Percentiles rank a stretch among this genome's conserved stretches.
These are phyloP conservation scores for Pisolithus orientalis DNA, from an alignment of 768 basidiomycete species.

Conservation along the genomic window DNA sequence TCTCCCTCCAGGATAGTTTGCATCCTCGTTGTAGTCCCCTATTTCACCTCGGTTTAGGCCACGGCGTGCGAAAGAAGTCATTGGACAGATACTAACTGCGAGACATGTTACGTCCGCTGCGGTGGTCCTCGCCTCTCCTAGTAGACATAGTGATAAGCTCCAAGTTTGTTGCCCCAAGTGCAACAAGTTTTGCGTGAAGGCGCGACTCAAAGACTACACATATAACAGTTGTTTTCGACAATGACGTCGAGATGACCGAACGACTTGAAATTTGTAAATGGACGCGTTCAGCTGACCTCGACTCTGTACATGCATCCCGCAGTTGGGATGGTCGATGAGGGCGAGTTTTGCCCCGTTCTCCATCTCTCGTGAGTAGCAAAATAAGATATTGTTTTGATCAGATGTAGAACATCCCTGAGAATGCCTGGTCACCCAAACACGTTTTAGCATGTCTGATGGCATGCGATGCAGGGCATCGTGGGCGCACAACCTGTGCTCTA, in stretches of 20 bases:
- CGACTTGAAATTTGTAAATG: not conserved
- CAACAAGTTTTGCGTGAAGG: not conserved
- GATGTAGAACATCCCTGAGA: too few species aligned
- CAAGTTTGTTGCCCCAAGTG: not conserved
- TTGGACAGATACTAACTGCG: not conserved
- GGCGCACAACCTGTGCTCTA: too few species aligned
- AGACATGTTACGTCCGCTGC: not conserved
- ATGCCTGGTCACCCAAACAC: too few species aligned
- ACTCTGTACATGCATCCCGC: not conserved
- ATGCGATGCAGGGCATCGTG: too few species aligned
- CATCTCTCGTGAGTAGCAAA: too few species aligned
- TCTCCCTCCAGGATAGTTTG: not conserved
- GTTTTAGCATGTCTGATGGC: too few species aligned
- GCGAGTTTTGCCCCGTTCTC: too few species aligned
- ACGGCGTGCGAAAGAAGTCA: not conserved
- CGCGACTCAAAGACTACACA: not conserved
- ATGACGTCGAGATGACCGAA: not conserved
- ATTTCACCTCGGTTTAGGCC: not conserved
- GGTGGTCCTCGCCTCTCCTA: not conserved
- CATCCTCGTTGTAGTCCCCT: conserved; percentile 6
- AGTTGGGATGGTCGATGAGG: not conserved
- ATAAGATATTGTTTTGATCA: too few species aligned
- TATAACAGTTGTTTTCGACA: not conserved
- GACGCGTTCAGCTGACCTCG: too few species aligned
- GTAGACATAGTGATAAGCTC: not conserved